Base-by-base conservation (phyloP, 2,329 filamentous ascomycete genomes). In the Thermothelomyces thermophilus region DNA sequence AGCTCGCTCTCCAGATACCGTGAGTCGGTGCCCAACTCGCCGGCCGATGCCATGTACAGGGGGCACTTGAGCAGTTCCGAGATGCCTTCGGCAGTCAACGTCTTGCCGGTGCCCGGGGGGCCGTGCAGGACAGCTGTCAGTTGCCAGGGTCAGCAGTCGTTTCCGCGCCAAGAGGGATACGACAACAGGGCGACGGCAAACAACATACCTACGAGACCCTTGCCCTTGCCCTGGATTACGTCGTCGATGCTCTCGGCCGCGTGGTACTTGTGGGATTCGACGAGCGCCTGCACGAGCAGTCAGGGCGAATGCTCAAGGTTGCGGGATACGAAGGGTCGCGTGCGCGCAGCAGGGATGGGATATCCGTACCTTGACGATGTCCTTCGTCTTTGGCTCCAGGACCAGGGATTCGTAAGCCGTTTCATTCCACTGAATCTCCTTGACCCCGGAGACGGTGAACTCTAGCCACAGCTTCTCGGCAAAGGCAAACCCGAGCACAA, bases 401-500 rank as follows among this genome's bases (percentile, higher is more conserved):
- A 95, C 88, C 26, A 95, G 73, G 0, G 85, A 90, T 42, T 86
- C 80, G 67, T 93, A 95, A 0, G 90, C 90, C 13, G 81, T 76
- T 36, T 86, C 80, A 60, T 95, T 91, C 87, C 87, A 95, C 31
- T 82, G 76, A 54, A 95, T 91, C 3, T 94, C 86, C 39, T 80
- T 78, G 54, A 95, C 77, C 1, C 84, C 83, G 0, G 85, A 87
- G 17, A 96, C 83, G 0, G 82, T 83, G 60, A 95, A 89, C 64
- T 95, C 88, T 0, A 95, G 77, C 90, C 90, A 96, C 9, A 88
- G 73, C 68, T 95, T 95, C 67, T 95, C 88, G 1, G 80, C 82
- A 64, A 95, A 94, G 1, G 87, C 81, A 60, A 95, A 95, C 0
- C 90, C 90, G 1, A 94, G 76, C 0, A 95, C 87, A 0, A 94